Conservation (phyloP, 176 grass and related monocot genomes). For the Aechmea fasciata region DNA sequence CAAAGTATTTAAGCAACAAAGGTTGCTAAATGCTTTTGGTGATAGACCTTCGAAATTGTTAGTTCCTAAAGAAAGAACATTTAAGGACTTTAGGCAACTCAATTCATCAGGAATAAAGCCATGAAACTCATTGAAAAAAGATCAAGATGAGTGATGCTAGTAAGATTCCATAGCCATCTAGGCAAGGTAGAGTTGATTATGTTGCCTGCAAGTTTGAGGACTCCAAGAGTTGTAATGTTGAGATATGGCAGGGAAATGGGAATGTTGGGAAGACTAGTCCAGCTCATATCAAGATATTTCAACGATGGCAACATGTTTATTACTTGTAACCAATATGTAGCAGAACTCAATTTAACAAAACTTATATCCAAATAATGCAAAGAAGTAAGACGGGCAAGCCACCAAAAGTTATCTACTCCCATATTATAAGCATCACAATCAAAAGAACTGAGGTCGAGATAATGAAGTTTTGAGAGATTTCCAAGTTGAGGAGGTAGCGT, state of each 20-base stretch:
- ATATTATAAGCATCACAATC: neutral
- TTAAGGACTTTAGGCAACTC: conserved; percentile 4
- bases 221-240: neutral
- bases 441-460: neutral
- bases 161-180: neutral
- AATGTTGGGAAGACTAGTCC: neutral
- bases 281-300: neutral
- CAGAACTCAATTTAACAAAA: neutral
- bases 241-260: neutral
- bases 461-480: conserved; percentile 27
- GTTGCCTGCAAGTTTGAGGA: no score
- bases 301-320: conserved; percentile 18
- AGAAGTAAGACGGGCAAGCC: conserved; percentile 5
- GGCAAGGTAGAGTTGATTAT: no score
- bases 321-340: neutral
- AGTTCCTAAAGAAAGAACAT: neutral
- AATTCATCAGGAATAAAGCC: no score
- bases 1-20: conserved; percentile 13
- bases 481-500: conserved; percentile 25
- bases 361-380: conserved; percentile 2
- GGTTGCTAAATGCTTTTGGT: neutral
- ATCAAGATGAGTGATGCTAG: no score
- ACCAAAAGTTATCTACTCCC: neutral
- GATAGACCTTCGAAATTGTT: conserved; percentile 1
- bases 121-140: no score